Conservation (phyloP, 306 rosid species). For the Oxytropis ochrocephala region DNA sequence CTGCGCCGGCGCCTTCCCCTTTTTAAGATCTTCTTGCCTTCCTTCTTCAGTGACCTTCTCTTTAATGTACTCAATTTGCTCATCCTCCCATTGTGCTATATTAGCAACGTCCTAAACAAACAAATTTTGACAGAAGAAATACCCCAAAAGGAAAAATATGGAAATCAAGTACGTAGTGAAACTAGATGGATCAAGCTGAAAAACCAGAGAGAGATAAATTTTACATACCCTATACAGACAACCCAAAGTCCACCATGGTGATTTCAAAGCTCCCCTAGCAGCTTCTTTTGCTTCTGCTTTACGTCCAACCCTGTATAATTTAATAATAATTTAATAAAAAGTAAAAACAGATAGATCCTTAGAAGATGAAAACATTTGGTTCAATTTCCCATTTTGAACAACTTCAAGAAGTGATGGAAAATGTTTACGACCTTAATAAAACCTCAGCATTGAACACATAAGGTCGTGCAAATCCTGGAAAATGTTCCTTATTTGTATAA, state of each 20-base stretch:
- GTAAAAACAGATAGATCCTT: neutral
- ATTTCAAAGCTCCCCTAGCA: constrained; percentile 84
- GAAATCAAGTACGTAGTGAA: neutral
- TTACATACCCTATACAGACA: constrained; percentile 59
- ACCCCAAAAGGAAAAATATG: neutral
- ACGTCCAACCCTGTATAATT: constrained; percentile 65
- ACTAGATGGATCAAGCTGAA: neutral
- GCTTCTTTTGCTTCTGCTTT: constrained; percentile 85
- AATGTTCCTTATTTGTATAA: constrained; percentile 86
- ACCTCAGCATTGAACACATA: constrained; percentile 87
- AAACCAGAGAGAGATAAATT: constrained; percentile 8
- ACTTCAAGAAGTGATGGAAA: neutral
- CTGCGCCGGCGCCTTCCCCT: constrained; percentile 88
- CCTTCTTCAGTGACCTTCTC: constrained; percentile 90
- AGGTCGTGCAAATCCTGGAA: constrained; percentile 95
- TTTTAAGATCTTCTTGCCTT: constrained; percentile 72
- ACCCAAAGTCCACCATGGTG: constrained; percentile 99
- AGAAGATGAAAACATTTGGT: constrained; percentile 13
- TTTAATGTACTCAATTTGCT: constrained; percentile 83
- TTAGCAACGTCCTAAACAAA: constrained; percentile 71
- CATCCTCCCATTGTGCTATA: constrained; percentile 94
- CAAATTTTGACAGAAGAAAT: neutral
- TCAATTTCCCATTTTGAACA: constrained; percentile 13
- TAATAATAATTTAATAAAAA: neutral
- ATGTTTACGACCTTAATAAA: constrained; percentile 54